Conservation (phyloP, 495 filamentous ascomycete species). For the Trichoderma parareesei region DNA sequence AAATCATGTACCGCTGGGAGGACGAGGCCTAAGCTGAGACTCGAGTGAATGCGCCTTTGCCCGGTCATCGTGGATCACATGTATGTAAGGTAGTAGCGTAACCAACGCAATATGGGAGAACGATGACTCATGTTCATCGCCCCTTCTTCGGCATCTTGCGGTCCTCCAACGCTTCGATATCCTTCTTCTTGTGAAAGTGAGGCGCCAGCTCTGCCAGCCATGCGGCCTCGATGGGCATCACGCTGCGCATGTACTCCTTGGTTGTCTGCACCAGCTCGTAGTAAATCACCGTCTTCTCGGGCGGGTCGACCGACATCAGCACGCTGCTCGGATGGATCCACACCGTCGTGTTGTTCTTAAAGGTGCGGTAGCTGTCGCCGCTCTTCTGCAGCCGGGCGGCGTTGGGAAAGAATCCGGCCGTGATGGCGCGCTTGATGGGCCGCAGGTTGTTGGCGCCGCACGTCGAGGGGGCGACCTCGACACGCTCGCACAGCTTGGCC, state of each 20-base stretch:
- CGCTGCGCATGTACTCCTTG: conserved; percentile 88
- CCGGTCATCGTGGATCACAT: background rate
- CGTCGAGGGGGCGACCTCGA: conserved; percentile 69
- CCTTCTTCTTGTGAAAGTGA: conserved; percentile 91
- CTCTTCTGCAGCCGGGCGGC: conserved; percentile 77
- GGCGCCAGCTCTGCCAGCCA: conserved; percentile 91
- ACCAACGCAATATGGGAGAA: too few species aligned
- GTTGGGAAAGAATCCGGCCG: conserved; percentile 91
- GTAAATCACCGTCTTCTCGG: conserved; percentile 75
- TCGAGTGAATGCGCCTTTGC: background rate
- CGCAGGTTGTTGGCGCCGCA: conserved; percentile 61
- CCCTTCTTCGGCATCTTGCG: conserved; percentile 47
- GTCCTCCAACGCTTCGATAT: conserved; percentile 72
- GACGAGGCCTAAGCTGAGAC: background rate
- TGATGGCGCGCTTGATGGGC: conserved; percentile 80
- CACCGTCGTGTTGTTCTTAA: conserved; percentile 86
- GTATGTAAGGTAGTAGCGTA: background rate
- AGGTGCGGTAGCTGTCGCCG: conserved; percentile 87
- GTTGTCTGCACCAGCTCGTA: conserved; percentile 88
- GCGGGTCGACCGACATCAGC: conserved; percentile 71
- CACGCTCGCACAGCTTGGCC: conserved; percentile 85
- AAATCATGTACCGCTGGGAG: conserved; percentile 59
- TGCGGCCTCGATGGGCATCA: conserved; percentile 73
- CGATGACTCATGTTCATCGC: background rate
- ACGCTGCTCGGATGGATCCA: conserved; percentile 83